Evolutionary conservation across 257 asterid genomes (phyloP).

Genomic region (Leptodermis oblonga): DNA sequence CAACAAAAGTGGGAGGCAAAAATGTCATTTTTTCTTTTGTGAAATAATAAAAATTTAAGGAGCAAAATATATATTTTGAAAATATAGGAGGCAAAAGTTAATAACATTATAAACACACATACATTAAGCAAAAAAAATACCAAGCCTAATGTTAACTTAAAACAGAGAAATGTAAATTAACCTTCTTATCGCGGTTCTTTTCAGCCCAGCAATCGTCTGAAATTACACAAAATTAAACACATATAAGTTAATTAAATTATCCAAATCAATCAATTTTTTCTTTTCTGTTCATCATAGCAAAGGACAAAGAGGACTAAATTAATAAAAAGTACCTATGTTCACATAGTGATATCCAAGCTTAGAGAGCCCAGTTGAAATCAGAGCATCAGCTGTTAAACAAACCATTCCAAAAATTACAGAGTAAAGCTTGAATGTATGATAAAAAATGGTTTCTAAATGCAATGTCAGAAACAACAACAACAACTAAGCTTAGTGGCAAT

Average conservation of each 20-base stretch:
- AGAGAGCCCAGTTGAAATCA: constrained; percentile 78
- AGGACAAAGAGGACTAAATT: not conserved
- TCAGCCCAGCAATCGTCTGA: constrained; percentile 95
- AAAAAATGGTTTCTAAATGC: too few relatives aligned
- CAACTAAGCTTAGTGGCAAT: too few relatives aligned
- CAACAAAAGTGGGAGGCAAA: too few relatives aligned
- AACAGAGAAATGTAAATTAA: constrained; percentile 22
- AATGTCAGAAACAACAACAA: too few relatives aligned
- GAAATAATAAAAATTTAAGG: too few relatives aligned
- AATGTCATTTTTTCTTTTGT: too few relatives aligned
- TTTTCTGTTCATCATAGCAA: not conserved
- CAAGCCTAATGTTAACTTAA: too few relatives aligned
- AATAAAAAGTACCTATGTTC: constrained; percentile 80
- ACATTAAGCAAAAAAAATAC: too few relatives aligned
- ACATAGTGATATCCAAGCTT: constrained; percentile 72
- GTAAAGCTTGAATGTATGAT: not conserved
- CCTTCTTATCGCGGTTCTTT: constrained; percentile 52
- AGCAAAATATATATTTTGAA: too few relatives aligned
- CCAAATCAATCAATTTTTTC: constrained; percentile 14
- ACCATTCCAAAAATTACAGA: too few relatives aligned
- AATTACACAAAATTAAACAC: not conserved
- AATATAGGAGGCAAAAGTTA: too few relatives aligned
- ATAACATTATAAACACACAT: too few relatives aligned
- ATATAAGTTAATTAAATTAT: not conserved
- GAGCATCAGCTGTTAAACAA: constrained; percentile 67